phyloP scores from a whole-genome alignment of 1,284 basidiomycete species.

The Malassezia equina region DNA sequence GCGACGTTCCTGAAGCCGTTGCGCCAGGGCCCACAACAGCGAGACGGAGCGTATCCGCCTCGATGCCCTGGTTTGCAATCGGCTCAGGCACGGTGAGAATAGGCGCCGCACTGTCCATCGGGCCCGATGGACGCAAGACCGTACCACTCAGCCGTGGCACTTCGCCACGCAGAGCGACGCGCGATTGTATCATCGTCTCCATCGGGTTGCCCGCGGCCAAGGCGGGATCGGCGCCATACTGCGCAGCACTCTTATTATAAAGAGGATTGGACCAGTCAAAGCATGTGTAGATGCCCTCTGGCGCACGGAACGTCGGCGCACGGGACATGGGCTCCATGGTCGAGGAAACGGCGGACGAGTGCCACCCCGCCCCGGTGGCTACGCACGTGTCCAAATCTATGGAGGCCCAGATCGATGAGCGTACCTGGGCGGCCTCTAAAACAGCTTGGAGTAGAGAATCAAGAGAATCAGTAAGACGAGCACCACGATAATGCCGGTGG shows the following conservation, averaged over 20 bases:
- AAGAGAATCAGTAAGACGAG: constrained; percentile 46
- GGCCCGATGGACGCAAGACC: neutral
- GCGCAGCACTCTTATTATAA: neutral
- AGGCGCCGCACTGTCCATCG: neutral
- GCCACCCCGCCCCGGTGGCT: neutral
- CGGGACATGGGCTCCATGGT: constrained; percentile 1
- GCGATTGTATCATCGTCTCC: neutral
- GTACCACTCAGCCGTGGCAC: constrained; percentile 2
- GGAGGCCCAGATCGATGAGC: neutral
- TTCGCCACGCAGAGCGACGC: constrained; percentile 1
- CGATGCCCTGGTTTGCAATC: neutral
- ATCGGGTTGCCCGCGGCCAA: too few relatives aligned
- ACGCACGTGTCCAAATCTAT: neutral
- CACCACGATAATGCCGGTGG: constrained; percentile 38
- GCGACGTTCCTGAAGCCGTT: neutral
- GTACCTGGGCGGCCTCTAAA: neutral
- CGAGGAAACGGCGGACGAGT: neutral
- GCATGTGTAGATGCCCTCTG: constrained; percentile 31
- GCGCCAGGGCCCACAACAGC: neutral
- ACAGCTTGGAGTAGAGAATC: constrained; percentile 45
- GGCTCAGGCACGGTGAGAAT: neutral
- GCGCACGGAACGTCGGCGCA: constrained; percentile 21
- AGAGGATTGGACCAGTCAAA: constrained; percentile 21
- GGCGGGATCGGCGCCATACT: neutral
- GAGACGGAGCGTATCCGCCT: neutral